Evolutionary conservation across 2,329 filamentous ascomycete genomes (phyloP), one percentile per base, ranked within the genome.

Genomic region (Cytospora leucostoma): DNA sequence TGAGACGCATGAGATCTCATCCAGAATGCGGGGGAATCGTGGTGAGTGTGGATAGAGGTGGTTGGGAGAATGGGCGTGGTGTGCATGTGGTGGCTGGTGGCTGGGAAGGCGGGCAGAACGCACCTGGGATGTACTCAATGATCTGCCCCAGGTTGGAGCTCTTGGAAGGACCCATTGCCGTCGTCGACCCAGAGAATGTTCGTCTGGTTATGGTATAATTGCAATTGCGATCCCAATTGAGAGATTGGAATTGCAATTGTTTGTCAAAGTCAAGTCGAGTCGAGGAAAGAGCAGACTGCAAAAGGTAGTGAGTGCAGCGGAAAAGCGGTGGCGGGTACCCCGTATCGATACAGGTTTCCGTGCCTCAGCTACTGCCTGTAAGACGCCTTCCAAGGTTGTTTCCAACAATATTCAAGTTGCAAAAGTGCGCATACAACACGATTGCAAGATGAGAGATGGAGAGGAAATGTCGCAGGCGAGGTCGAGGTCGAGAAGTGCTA

Each of bases 121-220:
- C 83, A 96, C 93, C 91, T 81, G 93, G 91, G 72, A 97, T 96
- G 78, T 97, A 97, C 81, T 97, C 93, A 74, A 97, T 93, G 71
- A 97, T 88, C 80, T 96, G 92, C 67, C 92, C 93, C 79, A 91
- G 86, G 77, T 87, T 90, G 75, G 84, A 72, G 74, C 72, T 73
- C 74, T 77, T 75, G 69, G 75, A 70, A 78, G 68, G 68, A 68
- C 72, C 68, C 72, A 82, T 81, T 77, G 73, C 76, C 66, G 71
- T 71, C 67, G 69, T 68, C 40, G 68, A 47, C 44, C 44, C 44
- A 47, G 44, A 47, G 12, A 21, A n/a, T n/a, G 10, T 10, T 19
- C n/a, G 8, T 47, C 74, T 64, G 81, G 82, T 68, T 69, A 78
- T 57, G 78, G 80, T 37, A 35, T 50, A 21, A 19, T n/a, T 57